Conservation (phyloP, 2,329 filamentous ascomycete genomes). For the Pestalotiopsis sp. region DNA sequence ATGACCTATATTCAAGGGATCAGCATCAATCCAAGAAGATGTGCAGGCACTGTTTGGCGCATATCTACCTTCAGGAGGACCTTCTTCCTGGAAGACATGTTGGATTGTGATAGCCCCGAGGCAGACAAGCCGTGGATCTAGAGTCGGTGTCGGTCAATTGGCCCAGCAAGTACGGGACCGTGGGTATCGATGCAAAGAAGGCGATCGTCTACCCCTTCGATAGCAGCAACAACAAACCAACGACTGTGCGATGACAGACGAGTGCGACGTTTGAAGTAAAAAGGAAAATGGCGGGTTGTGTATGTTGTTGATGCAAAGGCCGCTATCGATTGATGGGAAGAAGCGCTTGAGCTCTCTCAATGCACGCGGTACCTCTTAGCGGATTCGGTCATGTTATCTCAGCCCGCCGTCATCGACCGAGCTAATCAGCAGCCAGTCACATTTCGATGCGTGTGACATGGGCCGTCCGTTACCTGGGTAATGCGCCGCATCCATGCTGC, state of each 20-base stretch:
- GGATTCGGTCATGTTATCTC: conserved; percentile 11
- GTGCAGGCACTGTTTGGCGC: not conserved
- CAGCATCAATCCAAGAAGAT: conserved; percentile 19
- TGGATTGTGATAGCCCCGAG: conserved; percentile 26
- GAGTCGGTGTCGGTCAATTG: not conserved
- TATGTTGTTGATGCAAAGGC: conserved; percentile 4
- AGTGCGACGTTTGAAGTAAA: not conserved
- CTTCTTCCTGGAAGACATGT: conserved; percentile 85
- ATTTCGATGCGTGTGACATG: not conserved
- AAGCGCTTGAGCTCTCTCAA: not conserved
- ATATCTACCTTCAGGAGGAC: conserved; percentile 77
- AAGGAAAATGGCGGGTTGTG: not conserved
- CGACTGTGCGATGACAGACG: not conserved
- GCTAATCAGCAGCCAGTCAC: not conserved
- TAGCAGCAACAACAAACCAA: not conserved
- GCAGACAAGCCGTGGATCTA: conserved; percentile 8
- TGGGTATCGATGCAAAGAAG: not conserved
- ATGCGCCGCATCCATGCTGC: not conserved
- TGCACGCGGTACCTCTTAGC: conserved; percentile 4
- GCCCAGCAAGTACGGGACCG: not conserved
- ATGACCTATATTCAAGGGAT: conserved; percentile 71
- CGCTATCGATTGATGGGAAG: not conserved
- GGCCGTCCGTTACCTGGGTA: not conserved
- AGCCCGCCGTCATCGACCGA: conserved; percentile 10
- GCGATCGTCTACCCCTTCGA: not conserved